Evolutionary conservation across 176 grass and related monocot species (phyloP), one percentile per base, ranked within the genome.

Genomic region (Lolium perenne): DNA sequence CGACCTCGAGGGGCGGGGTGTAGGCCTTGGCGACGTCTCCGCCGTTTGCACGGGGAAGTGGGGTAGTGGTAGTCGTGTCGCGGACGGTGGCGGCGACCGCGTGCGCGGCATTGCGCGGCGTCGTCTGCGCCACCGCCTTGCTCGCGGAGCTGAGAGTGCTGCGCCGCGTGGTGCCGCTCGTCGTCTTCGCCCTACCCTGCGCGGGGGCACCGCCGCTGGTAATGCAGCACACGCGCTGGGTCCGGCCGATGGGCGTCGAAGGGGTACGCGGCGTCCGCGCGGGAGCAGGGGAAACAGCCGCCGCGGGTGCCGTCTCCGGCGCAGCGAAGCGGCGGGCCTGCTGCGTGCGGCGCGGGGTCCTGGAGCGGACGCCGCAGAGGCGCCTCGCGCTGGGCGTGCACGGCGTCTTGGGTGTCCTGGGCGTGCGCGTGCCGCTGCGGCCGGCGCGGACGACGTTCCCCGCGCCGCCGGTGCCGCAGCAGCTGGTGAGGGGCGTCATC

Each of bases 401-500:
- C 1, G 92, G 92, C 23, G 92, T 91, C 82, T 73, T 88, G 15
- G 88, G 91, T 5, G 88, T 84, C 64, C 79, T 79, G 4, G 88
- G 69, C 67, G 83, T 87, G 80, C 89, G 84, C 35, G 79, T 4
- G 46, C 12, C 4, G 57, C 64, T 23, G 46, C 87, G 15, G 56
- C 82, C 59, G 41, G 70, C 50, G 18, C 80, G 57, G 47, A 25
- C 47, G 80, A 10, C 23, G 56, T 56, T 29, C 8, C 26, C 26
- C 35, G 12, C 53, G 0, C 29, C 86, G 1, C 77, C 80, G 57
- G 58, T 68, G 85, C 85, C 60, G 81, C 89, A 91, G 85, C 85
- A 87, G 85, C 57, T 20, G 69, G 53, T 84, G 85, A 91, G 89
- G 0, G 89, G 89, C 20, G 78, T 46, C 0, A 76, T 16, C 20